Percentiles rank a stretch among this genome's conserved stretches.
These are phyloP conservation scores for Podaxis sp. DNA, from an alignment of 768 basidiomycete genomes.

Conservation along the genomic window DNA sequence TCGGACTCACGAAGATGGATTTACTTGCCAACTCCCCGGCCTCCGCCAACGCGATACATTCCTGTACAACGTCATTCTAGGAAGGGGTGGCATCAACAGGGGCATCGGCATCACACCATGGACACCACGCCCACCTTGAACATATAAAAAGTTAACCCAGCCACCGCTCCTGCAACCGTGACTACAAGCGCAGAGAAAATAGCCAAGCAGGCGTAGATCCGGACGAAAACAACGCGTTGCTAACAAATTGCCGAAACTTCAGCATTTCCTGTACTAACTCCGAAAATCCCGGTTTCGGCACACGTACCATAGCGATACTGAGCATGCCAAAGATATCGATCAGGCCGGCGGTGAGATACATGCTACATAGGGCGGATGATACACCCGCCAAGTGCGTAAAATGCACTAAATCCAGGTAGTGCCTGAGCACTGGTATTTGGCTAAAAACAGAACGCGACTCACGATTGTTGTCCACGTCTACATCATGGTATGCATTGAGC, in stretches of 20 bases:
- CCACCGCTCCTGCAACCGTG: conserved; percentile 34
- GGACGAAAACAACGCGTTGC: conserved; percentile 29
- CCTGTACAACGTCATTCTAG: conserved; percentile 38
- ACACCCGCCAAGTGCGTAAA: conserved; percentile 26
- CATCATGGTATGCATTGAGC: conserved; percentile 37
- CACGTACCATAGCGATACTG: conserved; percentile 27
- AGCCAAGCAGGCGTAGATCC: conserved; percentile 30
- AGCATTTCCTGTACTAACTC: conserved; percentile 9
- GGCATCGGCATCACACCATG: not conserved
- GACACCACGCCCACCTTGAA: conserved; percentile 32
- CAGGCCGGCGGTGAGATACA: conserved; percentile 32
- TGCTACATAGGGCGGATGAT: conserved; percentile 38
- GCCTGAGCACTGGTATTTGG: too few relatives aligned
- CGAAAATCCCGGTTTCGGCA: not conserved
- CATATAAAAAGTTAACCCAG: conserved; percentile 37
- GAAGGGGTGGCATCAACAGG: not conserved
- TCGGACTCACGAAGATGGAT: conserved; percentile 35
- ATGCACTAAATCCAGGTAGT: conserved; percentile 14
- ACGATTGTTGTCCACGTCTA: conserved; percentile 32
- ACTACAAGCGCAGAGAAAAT: conserved; percentile 36
- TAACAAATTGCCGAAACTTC: conserved; percentile 8
- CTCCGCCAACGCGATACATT: conserved; percentile 34
- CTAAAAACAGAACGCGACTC: not conserved
- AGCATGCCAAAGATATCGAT: conserved; percentile 34
- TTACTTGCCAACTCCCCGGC: conserved; percentile 34